Evolutionary conservation across 169 alveolate genomes (phyloP), one percentile per base, ranked within the genome.

Genomic region (Babesia sp.): DNA sequence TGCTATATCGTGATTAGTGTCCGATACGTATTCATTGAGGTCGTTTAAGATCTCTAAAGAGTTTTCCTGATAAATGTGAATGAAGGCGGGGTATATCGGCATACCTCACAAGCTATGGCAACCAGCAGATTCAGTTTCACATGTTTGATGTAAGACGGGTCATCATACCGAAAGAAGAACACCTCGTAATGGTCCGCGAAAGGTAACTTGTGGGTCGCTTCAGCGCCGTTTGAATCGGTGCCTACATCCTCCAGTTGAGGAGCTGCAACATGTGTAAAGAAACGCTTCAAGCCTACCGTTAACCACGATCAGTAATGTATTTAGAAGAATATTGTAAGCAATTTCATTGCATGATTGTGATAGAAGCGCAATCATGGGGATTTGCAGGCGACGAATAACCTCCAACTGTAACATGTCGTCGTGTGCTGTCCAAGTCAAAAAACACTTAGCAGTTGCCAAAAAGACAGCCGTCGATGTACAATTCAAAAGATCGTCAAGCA

Each of bases 381-480:
- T 90, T 70, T 87, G 76, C 63, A 85, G 74, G 8, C 94, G 90
- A 60, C 75, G 66, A 51, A 90, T 74, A 46, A 90, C 93, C 44
- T 92, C 90, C 34, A 71, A 69, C 69, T 84, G 93, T 58, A 92
- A 78, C 69, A 82, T 77, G 34, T 74, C 69, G 55, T 89, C 91
- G 55, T 80, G 78, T 50, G 69, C 57, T 29, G 96, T 86, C 77
- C 92, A 78, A 46, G 66, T 66, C 72, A 93, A 60, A 69, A 91
- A 93, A 82, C 94, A 85, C 69, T 90, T 86, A 41, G 90, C 68
- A 29, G 97, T 95, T 12, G 98, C 98, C 67, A 97, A 71, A 42
- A 96, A 95, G 28, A 97, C 98, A 0, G 99, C 96, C 20, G 98
- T 87, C 22, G 98, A 92, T 24, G 97, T 93, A 87, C 95, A 96